Evolutionary conservation across 805 yeast species (phyloP).

Genomic region (Sugiyamaella valdiviana): DNA sequence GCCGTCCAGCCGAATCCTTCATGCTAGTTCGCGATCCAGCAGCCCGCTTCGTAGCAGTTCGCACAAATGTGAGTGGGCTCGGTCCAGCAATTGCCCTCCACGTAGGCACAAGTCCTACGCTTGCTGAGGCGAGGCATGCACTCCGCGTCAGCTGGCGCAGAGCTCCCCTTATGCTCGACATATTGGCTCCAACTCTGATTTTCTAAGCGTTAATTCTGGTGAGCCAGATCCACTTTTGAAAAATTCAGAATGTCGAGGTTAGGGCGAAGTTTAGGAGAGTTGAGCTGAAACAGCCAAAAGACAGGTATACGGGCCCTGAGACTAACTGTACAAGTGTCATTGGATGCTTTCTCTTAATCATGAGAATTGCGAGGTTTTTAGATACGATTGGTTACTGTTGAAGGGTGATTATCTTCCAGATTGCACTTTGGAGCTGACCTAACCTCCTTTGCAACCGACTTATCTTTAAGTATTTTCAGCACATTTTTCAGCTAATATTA

Average conservation of each 20-base stretch:
- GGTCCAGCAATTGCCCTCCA: background rate
- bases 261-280: too few relatives aligned
- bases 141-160: background rate
- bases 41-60: conserved; percentile 90
- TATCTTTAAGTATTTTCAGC: background rate
- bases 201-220: too few relatives aligned
- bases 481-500: background rate
- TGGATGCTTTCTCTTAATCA: too few relatives aligned
- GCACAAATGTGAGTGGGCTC: conserved; percentile 35
- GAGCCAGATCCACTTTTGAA: too few relatives aligned
- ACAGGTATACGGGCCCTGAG: too few relatives aligned
- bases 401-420: too few relatives aligned
- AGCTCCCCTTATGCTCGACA: background rate
- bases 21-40: conserved; percentile 92
- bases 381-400: too few relatives aligned
- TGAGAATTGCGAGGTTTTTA: too few relatives aligned
- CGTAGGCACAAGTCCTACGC: background rate
- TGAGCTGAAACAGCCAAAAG: too few relatives aligned
- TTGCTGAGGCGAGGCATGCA: background rate
- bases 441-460: background rate
- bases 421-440: too few relatives aligned
- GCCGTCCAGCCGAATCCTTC: conserved; percentile 91
- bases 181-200: background rate
- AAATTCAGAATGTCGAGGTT: too few relatives aligned
- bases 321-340: too few relatives aligned